Evolutionary conservation across 2,329 filamentous ascomycete species (phyloP).

Genomic region (Trichoderma sp.): DNA sequence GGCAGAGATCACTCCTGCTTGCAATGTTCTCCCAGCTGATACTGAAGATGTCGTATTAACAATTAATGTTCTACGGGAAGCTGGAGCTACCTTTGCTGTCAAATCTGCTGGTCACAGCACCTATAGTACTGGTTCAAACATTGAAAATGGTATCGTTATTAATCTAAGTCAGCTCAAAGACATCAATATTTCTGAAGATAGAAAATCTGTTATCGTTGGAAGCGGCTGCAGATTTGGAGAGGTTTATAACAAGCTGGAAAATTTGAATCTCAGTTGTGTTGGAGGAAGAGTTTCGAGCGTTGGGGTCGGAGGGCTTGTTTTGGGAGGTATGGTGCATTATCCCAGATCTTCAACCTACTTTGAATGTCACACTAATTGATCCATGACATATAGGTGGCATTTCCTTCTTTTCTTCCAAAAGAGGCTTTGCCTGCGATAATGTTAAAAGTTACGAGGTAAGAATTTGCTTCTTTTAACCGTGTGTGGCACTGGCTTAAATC

Average conservation of each 20-base stretch:
- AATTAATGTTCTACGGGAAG: neutral
- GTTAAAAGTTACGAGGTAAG: constrained; percentile 8
- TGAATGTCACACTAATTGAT: neutral
- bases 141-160: constrained; percentile 1
- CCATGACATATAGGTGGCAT: neutral
- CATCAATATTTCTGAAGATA: neutral
- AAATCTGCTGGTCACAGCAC: constrained; percentile 1
- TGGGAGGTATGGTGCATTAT: neutral
- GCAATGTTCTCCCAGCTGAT: neutral
- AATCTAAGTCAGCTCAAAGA: neutral
- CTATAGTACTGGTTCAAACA: neutral
- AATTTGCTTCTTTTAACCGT: neutral
- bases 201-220: neutral
- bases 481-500: neutral
- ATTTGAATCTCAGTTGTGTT: neutral
- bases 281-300: neutral
- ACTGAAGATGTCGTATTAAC: neutral
- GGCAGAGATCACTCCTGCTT: neutral
- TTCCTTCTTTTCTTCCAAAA: constrained; percentile 4
- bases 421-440: constrained; percentile 10
- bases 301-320: neutral
- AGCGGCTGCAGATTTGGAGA: constrained; percentile 9
- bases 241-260: neutral
- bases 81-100: constrained; percentile 9
- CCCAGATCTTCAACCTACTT: neutral